Conservation (phyloP, 192 early-diverging fungal species). For the Lobosporangium transversale region DNA sequence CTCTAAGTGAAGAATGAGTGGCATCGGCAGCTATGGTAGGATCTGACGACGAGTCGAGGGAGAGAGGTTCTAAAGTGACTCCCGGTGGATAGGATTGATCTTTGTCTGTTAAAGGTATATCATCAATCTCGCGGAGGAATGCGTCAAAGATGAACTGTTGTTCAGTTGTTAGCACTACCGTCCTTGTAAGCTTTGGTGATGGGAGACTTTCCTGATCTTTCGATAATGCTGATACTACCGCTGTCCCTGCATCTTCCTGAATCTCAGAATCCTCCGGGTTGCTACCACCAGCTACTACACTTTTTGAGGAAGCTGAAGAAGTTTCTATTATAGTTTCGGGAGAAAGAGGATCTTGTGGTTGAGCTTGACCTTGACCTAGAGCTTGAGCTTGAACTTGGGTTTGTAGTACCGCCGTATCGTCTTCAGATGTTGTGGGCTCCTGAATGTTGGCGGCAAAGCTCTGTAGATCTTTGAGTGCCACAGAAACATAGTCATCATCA, state of each 20-base stretch:
- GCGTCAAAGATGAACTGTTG: constrained; percentile 22
- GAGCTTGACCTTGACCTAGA: no score
- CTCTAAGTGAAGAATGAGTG: not conserved
- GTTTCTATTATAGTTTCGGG: no score
- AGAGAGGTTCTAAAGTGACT: no score
- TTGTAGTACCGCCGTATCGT: no score
- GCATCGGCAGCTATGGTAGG: not conserved
- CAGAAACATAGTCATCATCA: constrained; percentile 16
- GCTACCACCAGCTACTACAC: no score
- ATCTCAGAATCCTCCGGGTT: no score
- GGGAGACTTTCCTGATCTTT: not conserved
- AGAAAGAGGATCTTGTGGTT: no score
- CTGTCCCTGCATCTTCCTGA: no score
- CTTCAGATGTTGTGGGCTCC: no score
- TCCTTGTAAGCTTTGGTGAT: not conserved
- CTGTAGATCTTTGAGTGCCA: constrained; percentile 29
- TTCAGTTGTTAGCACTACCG: constrained; percentile 5
- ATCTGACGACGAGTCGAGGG: not conserved
- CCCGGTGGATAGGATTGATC: constrained; percentile 12
- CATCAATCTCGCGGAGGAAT: constrained; percentile 21
- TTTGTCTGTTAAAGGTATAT: constrained; percentile 16
- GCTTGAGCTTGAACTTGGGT: no score
- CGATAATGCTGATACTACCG: no score
- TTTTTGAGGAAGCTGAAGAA: no score
- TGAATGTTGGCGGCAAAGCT: constrained; percentile 45